Evolutionary conservation across 2,329 filamentous ascomycete species (phyloP), one percentile per base, ranked within the genome.

Genomic region (Aspergillus caelatus): DNA sequence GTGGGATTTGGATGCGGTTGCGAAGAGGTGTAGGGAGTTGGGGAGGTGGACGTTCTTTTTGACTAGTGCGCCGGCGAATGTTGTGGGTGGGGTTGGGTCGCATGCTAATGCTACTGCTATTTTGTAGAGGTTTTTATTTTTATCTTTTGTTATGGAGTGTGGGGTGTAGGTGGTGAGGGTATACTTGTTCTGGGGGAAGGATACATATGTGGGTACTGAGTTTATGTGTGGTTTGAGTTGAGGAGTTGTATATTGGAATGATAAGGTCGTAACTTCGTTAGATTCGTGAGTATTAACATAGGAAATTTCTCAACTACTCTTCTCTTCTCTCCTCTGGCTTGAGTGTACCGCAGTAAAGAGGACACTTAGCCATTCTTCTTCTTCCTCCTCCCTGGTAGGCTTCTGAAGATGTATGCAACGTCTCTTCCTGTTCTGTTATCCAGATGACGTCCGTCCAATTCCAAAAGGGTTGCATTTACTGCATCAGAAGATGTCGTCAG

Each of bases 41-140:
- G 74, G 74, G 16, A 74, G 74, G 62, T 82, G 75, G 74, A 73
- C 71, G 8, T 80, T 81, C 58, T 81, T 82, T 63, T 64, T 81
- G 66, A 78, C 77, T 3, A 81, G 79, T 72, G 74, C 78, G 26
- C 79, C 79, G 56, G 75, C 77, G 4, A 79, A 79, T 70, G 73
- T 79, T 64, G 74, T 74, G 62, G 78, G 73, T 28, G 74, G 75
- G 19, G 73, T 77, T 58, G 72, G 73, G 1, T 72, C 73, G 21
- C 73, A 75, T 68, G 70, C 71, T 11, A 76, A 76, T 68, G 73
- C 75, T 5, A 77, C 72, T 21, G 75, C 72, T 34, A 75, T 77
- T 48, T 61, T 77, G 57, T 77, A 69, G 53, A 11, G 11, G 9
- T 26, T 26, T 5, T 26, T 5, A 3, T 26, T 26, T 26, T 5